Evolutionary conservation across 306 rosid species (phyloP).

Genomic region (Rosa multiflora): DNA sequence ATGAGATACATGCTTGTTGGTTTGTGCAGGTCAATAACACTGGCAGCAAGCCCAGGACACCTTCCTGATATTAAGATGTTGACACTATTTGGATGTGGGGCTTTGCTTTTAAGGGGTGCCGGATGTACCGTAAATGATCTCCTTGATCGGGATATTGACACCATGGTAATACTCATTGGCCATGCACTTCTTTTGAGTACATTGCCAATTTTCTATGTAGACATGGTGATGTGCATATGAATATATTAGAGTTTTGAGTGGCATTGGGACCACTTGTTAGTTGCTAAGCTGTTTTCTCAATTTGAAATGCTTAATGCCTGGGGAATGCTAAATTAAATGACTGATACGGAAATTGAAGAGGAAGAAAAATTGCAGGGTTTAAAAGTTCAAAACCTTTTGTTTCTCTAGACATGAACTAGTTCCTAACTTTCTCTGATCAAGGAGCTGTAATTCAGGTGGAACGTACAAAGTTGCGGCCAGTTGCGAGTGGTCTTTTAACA

Average conservation of each 20-base stretch:
- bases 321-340: not conserved
- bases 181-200: not conserved
- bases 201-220: not conserved
- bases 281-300: not conserved
- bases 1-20: slow-evolving; percentile 9
- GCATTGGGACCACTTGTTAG: not conserved
- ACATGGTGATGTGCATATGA: not conserved
- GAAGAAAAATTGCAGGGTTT: not conserved
- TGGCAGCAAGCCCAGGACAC: slow-evolving; percentile 76
- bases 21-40: slow-evolving; percentile 68
- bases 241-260: not conserved
- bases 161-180: slow-evolving; percentile 40
- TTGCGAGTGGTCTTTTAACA: slow-evolving; percentile 87
- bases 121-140: slow-evolving; percentile 90
- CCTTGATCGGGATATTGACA: slow-evolving; percentile 80
- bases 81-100: slow-evolving; percentile 74
- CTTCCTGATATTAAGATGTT: slow-evolving; percentile 82
- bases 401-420: not conserved
- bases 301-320: not conserved
- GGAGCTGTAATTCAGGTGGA: slow-evolving; percentile 64
- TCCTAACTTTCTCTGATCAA: not conserved
- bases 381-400: not conserved
- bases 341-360: not conserved
- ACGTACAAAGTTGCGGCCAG: slow-evolving; percentile 82
- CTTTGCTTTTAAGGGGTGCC: slow-evolving; percentile 84